These are phyloP conservation scores for Mediolabrus comicus DNA, from an alignment of 108 stramenopile genomes.

Conservation along the genomic window DNA sequence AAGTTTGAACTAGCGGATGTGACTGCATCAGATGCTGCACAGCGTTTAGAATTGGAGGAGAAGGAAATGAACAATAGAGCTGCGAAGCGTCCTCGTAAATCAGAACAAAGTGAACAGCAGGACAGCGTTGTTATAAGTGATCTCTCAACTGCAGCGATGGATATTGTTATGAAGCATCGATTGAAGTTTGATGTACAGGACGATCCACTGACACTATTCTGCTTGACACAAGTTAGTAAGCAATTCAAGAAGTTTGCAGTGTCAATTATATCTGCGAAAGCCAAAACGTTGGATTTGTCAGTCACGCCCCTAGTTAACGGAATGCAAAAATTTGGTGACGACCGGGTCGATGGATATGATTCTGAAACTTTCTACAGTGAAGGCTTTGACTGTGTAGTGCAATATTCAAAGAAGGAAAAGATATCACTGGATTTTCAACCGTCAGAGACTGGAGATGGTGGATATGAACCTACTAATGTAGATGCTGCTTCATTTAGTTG, in stretches of 20 bases:
- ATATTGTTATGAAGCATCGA: slow-evolving; percentile 1
- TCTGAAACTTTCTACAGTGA: slow-evolving; percentile 3
- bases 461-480: neutral
- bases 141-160: slow-evolving; percentile 2
- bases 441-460: neutral
- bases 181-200: neutral
- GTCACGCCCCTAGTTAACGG: slow-evolving; percentile 15
- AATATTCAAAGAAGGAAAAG: slow-evolving; percentile 2
- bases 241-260: slow-evolving; percentile 7
- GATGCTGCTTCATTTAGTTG: slow-evolving; percentile 6
- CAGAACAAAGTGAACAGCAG: neutral
- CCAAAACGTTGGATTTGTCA: slow-evolving; percentile 12
- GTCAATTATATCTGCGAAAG: slow-evolving; percentile 2
- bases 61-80: neutral
- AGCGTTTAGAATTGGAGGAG: slow-evolving; percentile 5
- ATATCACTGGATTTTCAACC: slow-evolving; percentile 1
- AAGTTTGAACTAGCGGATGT: neutral
- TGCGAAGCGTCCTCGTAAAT: slow-evolving; percentile 8
- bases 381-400: neutral
- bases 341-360: slow-evolving; percentile 13
- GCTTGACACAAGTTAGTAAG: neutral
- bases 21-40: slow-evolving; percentile 16
- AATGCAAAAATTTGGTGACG: slow-evolving; percentile 5
- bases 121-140: neutral
- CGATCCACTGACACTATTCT: slow-evolving; percentile 16